Evolutionary conservation across 371 early-diverging fungal species (phyloP), one percentile per base, ranked within the genome.

Genomic region (Funneliformis caledonium): DNA sequence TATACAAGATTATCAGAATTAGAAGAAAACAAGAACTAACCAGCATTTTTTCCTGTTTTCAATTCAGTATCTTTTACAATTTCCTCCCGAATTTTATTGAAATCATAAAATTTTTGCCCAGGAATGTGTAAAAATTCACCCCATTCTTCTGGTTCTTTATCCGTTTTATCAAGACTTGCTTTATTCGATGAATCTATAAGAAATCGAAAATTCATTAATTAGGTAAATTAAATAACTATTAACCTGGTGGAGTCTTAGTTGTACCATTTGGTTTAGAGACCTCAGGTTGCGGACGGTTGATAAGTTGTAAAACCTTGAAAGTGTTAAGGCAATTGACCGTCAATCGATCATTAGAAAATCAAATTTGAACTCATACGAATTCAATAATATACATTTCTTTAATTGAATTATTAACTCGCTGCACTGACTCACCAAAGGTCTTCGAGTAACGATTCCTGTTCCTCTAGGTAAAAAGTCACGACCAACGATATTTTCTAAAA

Each of bases 401-500:
- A 59, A 9, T 4, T 59, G 42, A 22, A 65, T 67, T 14, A 37
- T 37, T 37, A 37, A 37, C 1, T 37, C 37, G 37, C 3, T 37
- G 31, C 12, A 65, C 2, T 33, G 26, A 82, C 85, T 83, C 92
- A 94, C 95, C 85, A 99, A 88, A 43, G 98, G 97, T 65, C 98
- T 91, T 77, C 99, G 93, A 43, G 98, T 98, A 31, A 98, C 96
- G 85, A 97, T 97, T 73, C 98, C 96, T 73, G 96, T 93, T 77
- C 99, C 99, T 68, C 99, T 89, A 26, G 99, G 99, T 80, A 99
- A 86, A 88, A 99, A 97, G 86, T 99, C 99, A 80, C 95, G 89
- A 37, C 99, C 98, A 33, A 99, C 97, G 87, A 99, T 97, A 87
- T 99, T 99, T 83, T 99, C 99, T 50, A 99, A 91, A 50, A 99